Base-by-base conservation (phyloP, 2,329 filamentous ascomycete genomes). In the Botrytis fabae region DNA sequence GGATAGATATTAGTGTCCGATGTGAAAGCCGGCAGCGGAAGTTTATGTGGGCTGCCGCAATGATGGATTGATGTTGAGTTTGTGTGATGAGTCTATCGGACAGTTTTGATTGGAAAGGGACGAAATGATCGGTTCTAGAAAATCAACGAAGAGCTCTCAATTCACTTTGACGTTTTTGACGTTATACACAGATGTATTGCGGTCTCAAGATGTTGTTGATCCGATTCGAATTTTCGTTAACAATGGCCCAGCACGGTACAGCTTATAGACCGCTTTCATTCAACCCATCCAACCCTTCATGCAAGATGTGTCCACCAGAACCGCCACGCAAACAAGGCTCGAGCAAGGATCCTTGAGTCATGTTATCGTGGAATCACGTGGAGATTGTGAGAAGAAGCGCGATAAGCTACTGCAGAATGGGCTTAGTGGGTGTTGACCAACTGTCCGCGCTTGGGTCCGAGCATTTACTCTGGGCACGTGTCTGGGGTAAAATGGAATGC, bases 31-130 rank as follows among this genome's bases (percentile, higher is more conserved):
- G 60, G 60, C 69, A n/a, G 59, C 69, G 62, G 70, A 74, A 62
- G 62, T 62, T 74, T 70, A 73, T 76, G 75, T 73, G 59, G 40
- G 35, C 70, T 76, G 44, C 72, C 75, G 74, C 71, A 42, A 54
- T 16, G 25, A 54, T n/a, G 48, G 25, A 54, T n/a, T 48, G 12
- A 68, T 48, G 44, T 25, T 22, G 32, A 35, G 28, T 68, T 38
- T 25, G 48, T 32, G 44, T 8, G 28, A 70, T 44, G 32, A 48
- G n/a, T 35, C 20, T 46, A 48, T 32, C 40, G 38, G 59, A 16
- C 35, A 62, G 40, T 46, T 46, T 32, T 57, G 66, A 69, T 54
- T 57, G 66, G 57, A 38, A 35, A 70, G 35, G 20, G 40, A 60
- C 32, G 12, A 42, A 60, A 51, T n/a, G 48, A n/a, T 25, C 38